phyloP scores from a whole-genome alignment of 2,329 filamentous ascomycete species.

The Fusarium sp. region DNA sequence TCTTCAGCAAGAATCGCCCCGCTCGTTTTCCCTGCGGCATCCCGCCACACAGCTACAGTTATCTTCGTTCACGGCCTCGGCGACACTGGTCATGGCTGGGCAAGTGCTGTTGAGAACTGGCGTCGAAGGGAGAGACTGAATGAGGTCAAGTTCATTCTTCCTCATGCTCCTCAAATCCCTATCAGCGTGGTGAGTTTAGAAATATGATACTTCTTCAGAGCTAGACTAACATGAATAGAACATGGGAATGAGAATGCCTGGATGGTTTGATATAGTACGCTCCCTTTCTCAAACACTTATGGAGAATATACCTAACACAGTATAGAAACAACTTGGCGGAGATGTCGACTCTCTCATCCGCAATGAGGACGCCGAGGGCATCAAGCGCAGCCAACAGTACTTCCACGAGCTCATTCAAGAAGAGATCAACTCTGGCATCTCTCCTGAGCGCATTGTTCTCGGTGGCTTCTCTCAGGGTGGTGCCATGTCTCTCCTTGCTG shows the following conservation, averaged over 20 bases:
- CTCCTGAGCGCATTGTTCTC: constrained; percentile 83
- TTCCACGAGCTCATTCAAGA: constrained; percentile 82
- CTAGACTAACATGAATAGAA: constrained; percentile 40
- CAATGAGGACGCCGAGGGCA: constrained; percentile 76
- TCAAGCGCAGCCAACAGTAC: constrained; percentile 77
- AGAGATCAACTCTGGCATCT: constrained; percentile 84
- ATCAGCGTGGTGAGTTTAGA: constrained; percentile 70
- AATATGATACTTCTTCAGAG: background rate
- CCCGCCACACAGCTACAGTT: constrained; percentile 90
- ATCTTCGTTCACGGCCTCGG: constrained; percentile 95
- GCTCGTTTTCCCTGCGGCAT: constrained; percentile 81
- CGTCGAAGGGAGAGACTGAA: constrained; percentile 81
- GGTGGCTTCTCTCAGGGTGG: constrained; percentile 90
- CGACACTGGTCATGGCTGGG: constrained; percentile 83
- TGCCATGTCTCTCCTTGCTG: constrained; percentile 84
- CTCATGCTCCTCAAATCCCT: constrained; percentile 86
- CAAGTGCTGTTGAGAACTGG: constrained; percentile 87
- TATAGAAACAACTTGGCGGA: constrained; percentile 51
- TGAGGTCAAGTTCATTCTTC: constrained; percentile 93
- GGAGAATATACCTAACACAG: background rate
- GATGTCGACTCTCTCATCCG: constrained; percentile 47
- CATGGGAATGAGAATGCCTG: constrained; percentile 71
- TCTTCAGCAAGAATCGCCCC: constrained; percentile 53
- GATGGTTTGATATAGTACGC: constrained; percentile 83
- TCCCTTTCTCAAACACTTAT: background rate